phyloP scores from a whole-genome alignment of 2,329 filamentous ascomycete species.

The Eurotiales sp. region DNA sequence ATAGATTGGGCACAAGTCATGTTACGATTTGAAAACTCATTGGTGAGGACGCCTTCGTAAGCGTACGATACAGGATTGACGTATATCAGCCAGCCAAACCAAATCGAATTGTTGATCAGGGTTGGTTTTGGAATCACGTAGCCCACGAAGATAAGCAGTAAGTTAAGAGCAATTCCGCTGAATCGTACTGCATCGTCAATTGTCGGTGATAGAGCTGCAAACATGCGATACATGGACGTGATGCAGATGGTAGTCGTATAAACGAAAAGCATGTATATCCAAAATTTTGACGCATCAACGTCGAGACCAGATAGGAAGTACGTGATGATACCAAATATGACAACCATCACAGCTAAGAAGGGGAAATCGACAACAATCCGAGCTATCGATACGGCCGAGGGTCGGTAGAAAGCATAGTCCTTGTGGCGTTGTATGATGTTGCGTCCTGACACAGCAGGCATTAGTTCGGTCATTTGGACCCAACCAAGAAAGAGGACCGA shows the following conservation, averaged over 20 bases:
- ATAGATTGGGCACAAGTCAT: conserved; percentile 59
- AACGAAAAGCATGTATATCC: conserved; percentile 62
- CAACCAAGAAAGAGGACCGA: conserved; percentile 64
- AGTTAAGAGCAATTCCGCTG: conserved; percentile 58
- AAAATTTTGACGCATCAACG: conserved; percentile 60
- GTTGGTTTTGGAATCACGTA: conserved; percentile 66
- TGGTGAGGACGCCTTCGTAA: conserved; percentile 65
- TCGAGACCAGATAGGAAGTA: conserved; percentile 64
- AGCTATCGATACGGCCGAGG: conserved; percentile 60
- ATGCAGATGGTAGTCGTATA: conserved; percentile 61
- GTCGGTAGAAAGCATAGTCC: conserved; percentile 67
- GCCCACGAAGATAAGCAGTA: conserved; percentile 61
- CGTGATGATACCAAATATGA: conserved; percentile 60
- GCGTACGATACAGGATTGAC: conserved; percentile 56
- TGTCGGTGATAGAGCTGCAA: conserved; percentile 60
- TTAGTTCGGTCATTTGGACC: conserved; percentile 74
- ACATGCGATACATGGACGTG: conserved; percentile 63
- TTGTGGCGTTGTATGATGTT: conserved; percentile 65
- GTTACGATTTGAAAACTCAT: conserved; percentile 57
- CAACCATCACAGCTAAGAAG: conserved; percentile 55
- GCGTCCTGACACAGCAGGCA: conserved; percentile 70
- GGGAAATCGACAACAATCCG: conserved; percentile 62
- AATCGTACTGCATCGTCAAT: conserved; percentile 66
- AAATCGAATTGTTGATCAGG: conserved; percentile 57
- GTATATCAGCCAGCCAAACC: conserved; percentile 59